These are phyloP conservation scores for Pythium volutum DNA, from an alignment of 352 stramenopile genomes.

Conservation along the genomic window DNA sequence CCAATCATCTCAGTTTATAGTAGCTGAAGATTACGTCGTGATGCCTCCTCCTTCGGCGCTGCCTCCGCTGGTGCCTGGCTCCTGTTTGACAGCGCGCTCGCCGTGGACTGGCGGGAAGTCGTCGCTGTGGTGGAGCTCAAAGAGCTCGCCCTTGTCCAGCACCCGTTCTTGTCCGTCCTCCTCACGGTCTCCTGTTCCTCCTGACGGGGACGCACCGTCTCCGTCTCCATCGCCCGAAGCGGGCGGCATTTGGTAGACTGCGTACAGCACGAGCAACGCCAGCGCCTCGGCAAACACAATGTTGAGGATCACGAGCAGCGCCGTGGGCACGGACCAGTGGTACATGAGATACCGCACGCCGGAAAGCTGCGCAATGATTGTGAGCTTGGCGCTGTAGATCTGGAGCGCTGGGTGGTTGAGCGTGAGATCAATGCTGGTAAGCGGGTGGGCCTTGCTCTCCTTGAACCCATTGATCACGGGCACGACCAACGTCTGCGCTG, in stretches of 20 bases:
- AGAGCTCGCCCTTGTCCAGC: constrained; percentile 27
- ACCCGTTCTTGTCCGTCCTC: not conserved
- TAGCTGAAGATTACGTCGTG: constrained; percentile 19
- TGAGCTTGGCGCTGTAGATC: constrained; percentile 70
- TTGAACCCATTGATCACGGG: constrained; percentile 67
- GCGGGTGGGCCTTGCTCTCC: constrained; percentile 48
- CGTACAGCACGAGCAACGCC: constrained; percentile 61
- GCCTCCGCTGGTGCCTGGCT: constrained; percentile 24
- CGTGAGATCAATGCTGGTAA: constrained; percentile 47
- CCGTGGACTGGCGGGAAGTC: constrained; percentile 35
- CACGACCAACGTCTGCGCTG: constrained; percentile 47
- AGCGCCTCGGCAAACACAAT: constrained; percentile 72
- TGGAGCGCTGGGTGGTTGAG: constrained; percentile 73
- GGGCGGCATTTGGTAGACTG: constrained; percentile 51
- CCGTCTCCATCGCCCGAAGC: not conserved
- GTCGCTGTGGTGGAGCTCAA: constrained; percentile 21
- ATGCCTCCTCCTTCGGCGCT: not conserved
- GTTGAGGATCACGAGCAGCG: constrained; percentile 71
- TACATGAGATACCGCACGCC: constrained; percentile 86
- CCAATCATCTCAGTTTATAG: constrained; percentile 29
- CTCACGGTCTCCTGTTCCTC: not conserved
- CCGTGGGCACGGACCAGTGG: constrained; percentile 75
- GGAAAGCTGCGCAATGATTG: constrained; percentile 77
- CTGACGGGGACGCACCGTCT: not conserved
- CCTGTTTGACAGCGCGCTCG: constrained; percentile 36